Evolutionary conservation across 176 grass and related monocot genomes (phyloP), one percentile per base, ranked within the genome.

Genomic region (Tillandsia fasciculata): DNA sequence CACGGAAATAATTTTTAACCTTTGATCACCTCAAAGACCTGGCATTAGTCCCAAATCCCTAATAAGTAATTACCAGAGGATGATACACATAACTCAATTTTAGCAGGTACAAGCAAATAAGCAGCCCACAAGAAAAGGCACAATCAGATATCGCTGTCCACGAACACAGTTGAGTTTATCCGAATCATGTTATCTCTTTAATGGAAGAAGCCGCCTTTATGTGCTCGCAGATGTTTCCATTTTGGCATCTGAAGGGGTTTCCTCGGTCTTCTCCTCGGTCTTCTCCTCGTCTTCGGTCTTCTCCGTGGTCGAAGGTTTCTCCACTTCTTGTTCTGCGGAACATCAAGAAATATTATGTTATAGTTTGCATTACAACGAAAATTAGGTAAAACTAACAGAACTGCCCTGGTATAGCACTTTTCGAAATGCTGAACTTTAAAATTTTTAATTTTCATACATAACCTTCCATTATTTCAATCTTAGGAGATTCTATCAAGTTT

Each of bases 251-350:
- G 68, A 26, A 27, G 48, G 3, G 68, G 49, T 48, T 18, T 78
- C 79, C 70, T 79, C 49, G 0, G 61, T 22, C 67, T 81, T 20
- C 20, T 78, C 79, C 70, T 79, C 49, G 0, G 61, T 22, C 67
- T 24, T 75, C 49, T 63, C 64, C 0, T 52, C 73, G 11, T 73
- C 77, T 6, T 20, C 82, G 50, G 69, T 28, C 68, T 89, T 79
- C 68, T 68, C 75, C 0, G 33, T 72, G 26, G 69, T 70, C 70
- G 77, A 70, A 72, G 74, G 78, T 75, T 88, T 81, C 0, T 78
- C 80, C 29, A 77, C 81, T 75, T 84, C 81, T 80, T 77, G 56
- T 65, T 88, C 63, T 20, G 1, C 1, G 11, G 48, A 51, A 10
- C 33, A 18, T 29, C 3, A 73, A 11, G 42, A 51, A 49, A 67